Evolutionary conservation across 2,329 filamentous ascomycete species (phyloP).

Genomic region (Blastomyces gilchristii): DNA sequence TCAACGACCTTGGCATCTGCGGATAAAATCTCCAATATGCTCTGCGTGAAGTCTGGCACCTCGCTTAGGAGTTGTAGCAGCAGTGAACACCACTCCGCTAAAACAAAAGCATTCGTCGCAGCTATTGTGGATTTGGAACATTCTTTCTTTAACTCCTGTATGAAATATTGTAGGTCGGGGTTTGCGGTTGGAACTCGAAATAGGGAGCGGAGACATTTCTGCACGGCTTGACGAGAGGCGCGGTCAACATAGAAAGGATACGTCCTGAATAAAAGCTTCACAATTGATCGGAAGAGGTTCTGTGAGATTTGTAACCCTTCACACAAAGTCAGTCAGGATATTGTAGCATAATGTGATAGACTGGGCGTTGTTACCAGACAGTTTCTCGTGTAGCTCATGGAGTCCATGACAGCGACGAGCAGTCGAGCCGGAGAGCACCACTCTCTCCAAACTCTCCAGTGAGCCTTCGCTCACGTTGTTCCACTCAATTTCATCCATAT

Average conservation of each 20-base stretch:
- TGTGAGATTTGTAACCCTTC: conserved; percentile 27
- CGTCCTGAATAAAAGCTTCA: conserved; percentile 72
- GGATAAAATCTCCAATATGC: conserved; percentile 50
- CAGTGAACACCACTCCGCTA: conserved; percentile 81
- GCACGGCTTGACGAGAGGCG: conserved; percentile 69
- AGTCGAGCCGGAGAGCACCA: conserved; percentile 35
- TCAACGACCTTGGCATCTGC: conserved; percentile 66
- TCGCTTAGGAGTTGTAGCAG: conserved; percentile 61
- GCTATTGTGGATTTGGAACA: conserved; percentile 68
- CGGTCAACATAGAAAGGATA: conserved; percentile 82
- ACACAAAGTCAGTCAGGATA: neutral
- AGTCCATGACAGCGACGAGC: conserved; percentile 32
- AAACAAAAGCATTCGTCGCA: conserved; percentile 68
- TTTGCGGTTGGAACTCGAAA: conserved; percentile 49
- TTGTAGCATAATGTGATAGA: conserved; percentile 12
- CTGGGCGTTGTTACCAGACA: conserved; percentile 24
- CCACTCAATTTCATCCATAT: conserved; percentile 37
- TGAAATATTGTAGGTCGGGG: conserved; percentile 45
- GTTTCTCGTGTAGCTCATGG: conserved; percentile 37
- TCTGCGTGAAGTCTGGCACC: conserved; percentile 40
- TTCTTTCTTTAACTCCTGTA: conserved; percentile 59
- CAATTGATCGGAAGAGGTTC: conserved; percentile 36
- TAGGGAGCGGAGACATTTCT: conserved; percentile 64
- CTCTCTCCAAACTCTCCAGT: conserved; percentile 31
- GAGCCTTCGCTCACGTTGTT: conserved; percentile 35